Percentiles rank a stretch among this genome's conserved stretches.
phyloP scores from a whole-genome alignment of 2,329 filamentous ascomycete species.

The Chrysoporthe puriensis region DNA sequence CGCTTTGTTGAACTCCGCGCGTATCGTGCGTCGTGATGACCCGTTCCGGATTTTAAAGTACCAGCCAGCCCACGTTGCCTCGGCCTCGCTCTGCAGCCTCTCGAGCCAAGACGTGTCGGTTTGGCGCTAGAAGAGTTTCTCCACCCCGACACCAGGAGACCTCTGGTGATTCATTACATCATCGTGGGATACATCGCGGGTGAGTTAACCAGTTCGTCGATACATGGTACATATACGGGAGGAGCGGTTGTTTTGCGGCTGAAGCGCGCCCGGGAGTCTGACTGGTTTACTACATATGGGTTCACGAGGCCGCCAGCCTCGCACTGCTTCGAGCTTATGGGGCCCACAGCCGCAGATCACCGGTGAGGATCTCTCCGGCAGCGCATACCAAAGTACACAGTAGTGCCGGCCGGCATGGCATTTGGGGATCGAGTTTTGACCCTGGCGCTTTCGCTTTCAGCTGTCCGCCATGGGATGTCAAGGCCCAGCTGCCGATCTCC shows the following conservation, averaged over 20 bases:
- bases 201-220: background rate
- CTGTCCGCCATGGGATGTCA: background rate
- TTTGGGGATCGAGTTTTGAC: background rate
- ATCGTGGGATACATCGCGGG: background rate
- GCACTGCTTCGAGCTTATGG: no score
- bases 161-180: background rate
- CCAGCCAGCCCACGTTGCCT: background rate
- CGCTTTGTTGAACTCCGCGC: background rate
- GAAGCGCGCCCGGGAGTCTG: background rate
- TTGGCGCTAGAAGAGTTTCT: background rate
- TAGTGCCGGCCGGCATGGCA: background rate
- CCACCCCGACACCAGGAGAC: background rate
- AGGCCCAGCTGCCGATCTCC: constrained; percentile 17
- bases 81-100: background rate
- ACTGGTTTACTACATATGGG: background rate
- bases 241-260: background rate
- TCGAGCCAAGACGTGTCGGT: background rate
- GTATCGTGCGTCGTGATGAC: background rate
- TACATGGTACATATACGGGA: background rate
- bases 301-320: no score
- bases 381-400: background rate
- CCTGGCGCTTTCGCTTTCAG: constrained; percentile 1
- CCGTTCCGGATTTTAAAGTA: background rate
- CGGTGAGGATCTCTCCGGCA: background rate
- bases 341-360: background rate